A percentile compares a stretch with the other conserved stretches of the same genome.
phyloP scores from a whole-genome alignment of 1,139 yeast genomes.

The Chernovozyma aurita region DNA sequence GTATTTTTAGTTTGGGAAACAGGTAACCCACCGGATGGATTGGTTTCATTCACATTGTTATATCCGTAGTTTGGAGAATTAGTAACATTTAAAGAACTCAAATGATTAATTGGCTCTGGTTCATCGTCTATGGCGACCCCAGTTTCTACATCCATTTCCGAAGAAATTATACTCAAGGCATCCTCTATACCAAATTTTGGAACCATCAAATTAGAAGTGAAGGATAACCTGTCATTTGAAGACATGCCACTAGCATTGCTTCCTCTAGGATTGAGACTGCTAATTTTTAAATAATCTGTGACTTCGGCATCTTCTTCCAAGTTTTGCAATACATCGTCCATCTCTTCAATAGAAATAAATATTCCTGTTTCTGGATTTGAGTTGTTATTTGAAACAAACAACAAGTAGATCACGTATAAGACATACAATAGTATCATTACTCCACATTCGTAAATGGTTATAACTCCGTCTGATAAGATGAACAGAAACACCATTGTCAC shows the following conservation, averaged over 20 bases:
- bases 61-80: background rate
- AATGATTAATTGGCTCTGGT: too few relatives aligned
- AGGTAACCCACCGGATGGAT: too few relatives aligned
- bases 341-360: background rate
- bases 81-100: too few relatives aligned
- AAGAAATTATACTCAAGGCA: slow-evolving; percentile 18
- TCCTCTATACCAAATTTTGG: slow-evolving; percentile 24
- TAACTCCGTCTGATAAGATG: slow-evolving; percentile 47
- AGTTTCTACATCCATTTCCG: slow-evolving; percentile 1
- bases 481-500: slow-evolving; percentile 36
- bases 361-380: background rate
- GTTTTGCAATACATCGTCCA: background rate
- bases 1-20: background rate
- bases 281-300: too few relatives aligned
- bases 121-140: background rate
- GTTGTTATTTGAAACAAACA: slow-evolving; percentile 5
- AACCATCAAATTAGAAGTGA: slow-evolving; percentile 5
- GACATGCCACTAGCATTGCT: too few relatives aligned
- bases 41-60: background rate
- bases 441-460: slow-evolving; percentile 43
- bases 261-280: background rate
- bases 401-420: slow-evolving; percentile 30
- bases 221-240: background rate
- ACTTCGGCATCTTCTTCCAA: background rate
- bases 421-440: slow-evolving; percentile 38